A percentile compares a stretch with the other conserved stretches of the same genome.
These are phyloP conservation scores for Suhomyces sp. DNA, from an alignment of 805 yeast genomes.

Conservation along the genomic window DNA sequence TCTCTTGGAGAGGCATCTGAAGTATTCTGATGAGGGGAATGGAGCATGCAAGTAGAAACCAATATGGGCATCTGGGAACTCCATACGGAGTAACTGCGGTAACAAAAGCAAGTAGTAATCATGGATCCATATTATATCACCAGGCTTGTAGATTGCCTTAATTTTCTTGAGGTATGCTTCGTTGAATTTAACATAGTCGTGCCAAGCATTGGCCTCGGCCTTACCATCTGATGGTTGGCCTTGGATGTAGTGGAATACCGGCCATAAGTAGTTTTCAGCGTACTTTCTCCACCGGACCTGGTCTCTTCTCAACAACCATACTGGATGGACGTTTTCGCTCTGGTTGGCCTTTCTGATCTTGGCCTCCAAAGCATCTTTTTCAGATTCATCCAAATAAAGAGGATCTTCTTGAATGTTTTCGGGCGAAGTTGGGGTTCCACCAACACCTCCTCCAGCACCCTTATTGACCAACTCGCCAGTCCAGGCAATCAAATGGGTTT, in stretches of 20 bases:
- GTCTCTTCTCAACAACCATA: conserved; percentile 80
- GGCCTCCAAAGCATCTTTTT: conserved; percentile 50
- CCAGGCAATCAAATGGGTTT: conserved; percentile 89
- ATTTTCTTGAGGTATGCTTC: conserved; percentile 86
- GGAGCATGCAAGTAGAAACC: conserved; percentile 86
- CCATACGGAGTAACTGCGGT: conserved; percentile 81
- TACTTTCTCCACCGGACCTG: conserved; percentile 84
- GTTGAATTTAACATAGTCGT: conserved; percentile 85
- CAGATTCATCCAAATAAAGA: conserved; percentile 54
- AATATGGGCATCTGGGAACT: conserved; percentile 67
- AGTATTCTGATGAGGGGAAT: conserved; percentile 94
- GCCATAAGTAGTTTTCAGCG: conserved; percentile 92
- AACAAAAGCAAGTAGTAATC: conserved; percentile 80
- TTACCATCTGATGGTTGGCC: conserved; percentile 68
- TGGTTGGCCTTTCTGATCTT: conserved; percentile 47
- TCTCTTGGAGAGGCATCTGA: conserved; percentile 84
- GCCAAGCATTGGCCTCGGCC: conserved; percentile 72
- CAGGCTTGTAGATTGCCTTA: conserved; percentile 70
- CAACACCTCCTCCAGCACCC: conserved; percentile 9
- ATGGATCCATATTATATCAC: conserved; percentile 91
- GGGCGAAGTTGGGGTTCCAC: conserved; percentile 9
- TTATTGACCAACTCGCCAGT: conserved; percentile 75
- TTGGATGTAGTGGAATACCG: conserved; percentile 89
- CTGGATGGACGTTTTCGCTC: conserved; percentile 68
- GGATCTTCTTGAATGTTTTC: conserved; percentile 54